A percentile compares a stretch with the other conserved stretches of the same genome.
These are phyloP conservation scores for Pythium pyrilobum DNA, from an alignment of 352 stramenopile species.

Conservation along the genomic window DNA sequence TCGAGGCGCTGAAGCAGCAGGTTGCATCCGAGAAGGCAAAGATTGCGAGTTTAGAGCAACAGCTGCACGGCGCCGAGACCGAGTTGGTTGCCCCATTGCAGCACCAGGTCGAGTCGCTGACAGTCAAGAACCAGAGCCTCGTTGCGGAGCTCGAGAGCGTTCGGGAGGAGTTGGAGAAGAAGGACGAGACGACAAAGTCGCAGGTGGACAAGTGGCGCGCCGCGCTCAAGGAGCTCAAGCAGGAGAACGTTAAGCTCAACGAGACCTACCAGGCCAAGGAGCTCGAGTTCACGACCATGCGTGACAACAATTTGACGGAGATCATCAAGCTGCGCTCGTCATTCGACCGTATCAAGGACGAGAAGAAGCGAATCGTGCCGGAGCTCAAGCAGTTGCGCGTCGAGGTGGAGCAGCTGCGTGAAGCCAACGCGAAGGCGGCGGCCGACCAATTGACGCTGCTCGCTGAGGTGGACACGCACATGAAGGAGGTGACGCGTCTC, in stretches of 20 bases:
- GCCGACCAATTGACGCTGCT: slow-evolving; percentile 17
- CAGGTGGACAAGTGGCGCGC: slow-evolving; percentile 38
- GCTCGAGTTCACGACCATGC: slow-evolving; percentile 22
- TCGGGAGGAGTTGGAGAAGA: slow-evolving; percentile 44
- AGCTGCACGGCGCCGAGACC: slow-evolving; percentile 28
- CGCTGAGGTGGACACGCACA: slow-evolving; percentile 25
- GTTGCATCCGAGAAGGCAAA: slow-evolving; percentile 39
- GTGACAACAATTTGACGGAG: slow-evolving; percentile 27
- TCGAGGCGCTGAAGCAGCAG: slow-evolving; percentile 41
- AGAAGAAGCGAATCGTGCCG: slow-evolving; percentile 25
- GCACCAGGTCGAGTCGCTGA: slow-evolving; percentile 50
- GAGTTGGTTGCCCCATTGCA: slow-evolving; percentile 33
- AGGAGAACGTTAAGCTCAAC: slow-evolving; percentile 25
- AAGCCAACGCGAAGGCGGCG: slow-evolving; percentile 3
- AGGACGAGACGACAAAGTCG: slow-evolving; percentile 24
- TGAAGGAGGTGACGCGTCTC: slow-evolving; percentile 24
- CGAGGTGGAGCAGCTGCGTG: slow-evolving; percentile 22
- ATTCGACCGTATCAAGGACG: slow-evolving; percentile 24
- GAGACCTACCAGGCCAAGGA: slow-evolving; percentile 34
- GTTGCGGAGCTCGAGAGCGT: slow-evolving; percentile 42
- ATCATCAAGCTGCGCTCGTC: slow-evolving; percentile 22
- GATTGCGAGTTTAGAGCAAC: slow-evolving; percentile 36
- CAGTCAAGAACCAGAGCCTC: slow-evolving; percentile 56
- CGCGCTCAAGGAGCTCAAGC: slow-evolving; percentile 27
- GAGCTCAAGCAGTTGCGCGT: slow-evolving; percentile 30